Evolutionary conservation across 116 monocot genomes (phyloP), one percentile per base, ranked within the genome.

Genomic region (Phalaenopsis hybrid): DNA sequence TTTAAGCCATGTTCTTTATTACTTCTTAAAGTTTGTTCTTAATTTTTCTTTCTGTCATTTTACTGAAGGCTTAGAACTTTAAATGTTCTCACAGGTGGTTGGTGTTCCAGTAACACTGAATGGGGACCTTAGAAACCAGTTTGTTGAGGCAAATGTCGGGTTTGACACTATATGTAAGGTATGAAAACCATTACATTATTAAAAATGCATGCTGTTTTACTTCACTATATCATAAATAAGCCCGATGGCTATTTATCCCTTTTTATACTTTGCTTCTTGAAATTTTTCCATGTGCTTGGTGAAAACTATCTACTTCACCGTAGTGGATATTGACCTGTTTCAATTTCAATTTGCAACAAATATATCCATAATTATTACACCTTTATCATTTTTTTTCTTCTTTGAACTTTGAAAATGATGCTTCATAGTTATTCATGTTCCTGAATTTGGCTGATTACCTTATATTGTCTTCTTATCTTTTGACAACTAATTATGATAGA

Each of bases 131-230:
- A 96, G 85, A 82, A 93, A 92, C 82, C 96, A 96, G 78, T 93
- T 96, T 85, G 96, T 96, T 51, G 96, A 96, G 84, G 83, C 90
- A 72, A 89, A 90, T 84, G 92, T 93, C 86, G 93, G 93, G 65
- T 93, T 96, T 87, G 96, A 93, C 82, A 96, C 93, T 31, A 91
- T 95, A 46, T 95, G 92, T 88, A 95, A 92, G 89, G 95, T 95
- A 88, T 12, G 52, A n/a, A 75, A n/a, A 46, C 46, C 75, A 75
- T 75, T 41, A 17, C 44, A 46, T n/a, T 41, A 46, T 46, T 46
- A 28, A 15, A 51, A 31, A 4, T 77, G 20, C 23, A 52, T 50
- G 34, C 5, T 5, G 6, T 16, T 72, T 72, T 72, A 41, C 72
- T 72, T 72, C 16, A 5, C 8, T 13, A 25, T 72, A 37, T 15